These are phyloP conservation scores for Botrytis sinoallii DNA, from an alignment of 2,329 filamentous ascomycete species.

Conservation along the genomic window DNA sequence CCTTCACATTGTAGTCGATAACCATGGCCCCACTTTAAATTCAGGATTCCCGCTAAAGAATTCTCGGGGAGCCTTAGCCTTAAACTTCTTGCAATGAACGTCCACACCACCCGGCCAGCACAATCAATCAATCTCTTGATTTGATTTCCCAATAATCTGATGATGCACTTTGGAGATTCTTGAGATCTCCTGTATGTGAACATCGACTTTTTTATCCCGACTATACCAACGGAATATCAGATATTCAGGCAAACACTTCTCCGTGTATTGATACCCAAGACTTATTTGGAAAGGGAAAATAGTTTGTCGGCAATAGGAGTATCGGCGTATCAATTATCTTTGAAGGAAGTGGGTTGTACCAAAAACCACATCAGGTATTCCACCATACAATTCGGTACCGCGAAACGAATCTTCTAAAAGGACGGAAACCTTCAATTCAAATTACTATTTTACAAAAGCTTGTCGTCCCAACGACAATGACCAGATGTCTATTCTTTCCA, in stretches of 20 bases:
- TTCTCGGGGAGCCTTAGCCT: slow-evolving; percentile 9
- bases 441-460: slow-evolving; percentile 22
- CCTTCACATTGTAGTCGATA: background rate
- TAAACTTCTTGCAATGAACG: slow-evolving; percentile 3
- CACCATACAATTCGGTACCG: slow-evolving; percentile 8
- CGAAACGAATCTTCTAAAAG: slow-evolving; percentile 9
- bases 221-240: background rate
- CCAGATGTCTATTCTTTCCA: slow-evolving; percentile 38
- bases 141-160: background rate
- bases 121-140: slow-evolving; percentile 13
- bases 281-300: background rate
- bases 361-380: slow-evolving; percentile 16
- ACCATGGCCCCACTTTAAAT: background rate
- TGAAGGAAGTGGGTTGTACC: slow-evolving; percentile 19
- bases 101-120: background rate
- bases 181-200: slow-evolving; percentile 8
- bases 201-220: background rate
- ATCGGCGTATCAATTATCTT: slow-evolving; percentile 17
- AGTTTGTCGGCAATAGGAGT: slow-evolving; percentile 16
- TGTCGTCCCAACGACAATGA: slow-evolving; percentile 38
- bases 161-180: slow-evolving; percentile 10
- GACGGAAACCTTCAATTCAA: background rate
- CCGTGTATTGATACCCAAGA: background rate
- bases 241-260: background rate
- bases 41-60: slow-evolving; percentile 13